Evolutionary conservation across 1,284 basidiomycete genomes (phyloP).

Genomic region (Agroathelia rolfsii): DNA sequence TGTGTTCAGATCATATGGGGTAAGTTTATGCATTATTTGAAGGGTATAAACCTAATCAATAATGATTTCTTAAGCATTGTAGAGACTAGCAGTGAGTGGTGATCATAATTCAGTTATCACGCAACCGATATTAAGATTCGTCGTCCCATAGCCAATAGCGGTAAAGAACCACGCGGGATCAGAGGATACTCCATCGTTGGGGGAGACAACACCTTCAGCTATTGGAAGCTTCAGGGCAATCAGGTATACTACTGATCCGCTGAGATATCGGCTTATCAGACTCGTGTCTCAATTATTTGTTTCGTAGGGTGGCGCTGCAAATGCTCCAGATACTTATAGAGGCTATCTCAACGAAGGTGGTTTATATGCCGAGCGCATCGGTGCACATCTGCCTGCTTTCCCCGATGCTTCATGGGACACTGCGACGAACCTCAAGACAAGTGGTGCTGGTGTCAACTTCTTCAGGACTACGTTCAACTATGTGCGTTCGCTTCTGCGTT

Average conservation of each 20-base stretch:
- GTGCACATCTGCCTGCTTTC: conserved; percentile 43
- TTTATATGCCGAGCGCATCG: conserved; percentile 38
- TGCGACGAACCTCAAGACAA: conserved; percentile 25
- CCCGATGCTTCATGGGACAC: conserved; percentile 32
- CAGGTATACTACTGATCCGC: conserved; percentile 19
- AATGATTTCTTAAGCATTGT: conserved; percentile 23
- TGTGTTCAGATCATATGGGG: conserved; percentile 37
- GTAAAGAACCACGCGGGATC: conserved; percentile 44
- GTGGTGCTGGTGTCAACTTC: conserved; percentile 37
- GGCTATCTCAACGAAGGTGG: conserved; percentile 46
- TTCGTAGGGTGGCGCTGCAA: conserved; percentile 31
- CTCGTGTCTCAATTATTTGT: too few relatives aligned
- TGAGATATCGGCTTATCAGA: not conserved
- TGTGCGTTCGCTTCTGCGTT: conserved; percentile 18
- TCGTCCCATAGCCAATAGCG: conserved; percentile 31
- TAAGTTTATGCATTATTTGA: conserved; percentile 13
- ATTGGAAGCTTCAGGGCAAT: conserved; percentile 47
- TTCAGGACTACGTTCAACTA: conserved; percentile 40
- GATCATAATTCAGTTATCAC: not conserved
- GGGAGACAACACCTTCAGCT: conserved; percentile 27
- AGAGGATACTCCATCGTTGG: conserved; percentile 35
- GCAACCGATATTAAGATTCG: conserved; percentile 1
- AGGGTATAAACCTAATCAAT: conserved; percentile 4
- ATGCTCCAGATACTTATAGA: conserved; percentile 34
- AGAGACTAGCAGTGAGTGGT: conserved; percentile 34